These are phyloP conservation scores for Salicornia ramosissima DNA, from an alignment of 148 eudicot genomes.

Conservation along the genomic window DNA sequence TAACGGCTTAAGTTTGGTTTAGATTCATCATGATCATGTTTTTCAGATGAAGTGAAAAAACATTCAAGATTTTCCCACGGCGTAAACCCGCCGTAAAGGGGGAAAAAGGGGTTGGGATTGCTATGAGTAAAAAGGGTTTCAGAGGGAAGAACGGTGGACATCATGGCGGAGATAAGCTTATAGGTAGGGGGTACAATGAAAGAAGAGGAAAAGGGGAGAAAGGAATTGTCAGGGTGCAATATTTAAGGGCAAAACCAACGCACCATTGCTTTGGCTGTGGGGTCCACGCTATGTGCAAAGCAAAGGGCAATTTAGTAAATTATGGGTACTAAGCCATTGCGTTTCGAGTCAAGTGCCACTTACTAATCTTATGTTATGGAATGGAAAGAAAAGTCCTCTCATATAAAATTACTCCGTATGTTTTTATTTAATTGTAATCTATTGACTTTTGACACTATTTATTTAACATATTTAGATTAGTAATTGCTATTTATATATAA, in stretches of 20 bases:
- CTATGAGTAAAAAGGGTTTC: conserved; percentile 24
- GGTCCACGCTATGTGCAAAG: conserved; percentile 23
- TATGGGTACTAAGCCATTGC: conserved; percentile 5
- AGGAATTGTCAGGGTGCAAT: conserved; percentile 38
- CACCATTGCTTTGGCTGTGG: conserved; percentile 15
- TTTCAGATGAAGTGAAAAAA: conserved; percentile 11
- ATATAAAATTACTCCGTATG: too few relatives aligned
- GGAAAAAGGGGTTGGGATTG: conserved; percentile 14
- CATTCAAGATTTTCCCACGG: conserved; percentile 43
- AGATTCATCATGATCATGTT: background rate
- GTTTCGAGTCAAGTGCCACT: conserved; percentile 39
- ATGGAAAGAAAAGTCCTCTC: too few relatives aligned
- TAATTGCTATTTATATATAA: too few relatives aligned
- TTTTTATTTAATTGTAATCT: too few relatives aligned
- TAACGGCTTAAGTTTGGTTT: conserved; percentile 7
- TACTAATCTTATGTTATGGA: conserved; percentile 15
- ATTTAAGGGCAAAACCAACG: conserved; percentile 30
- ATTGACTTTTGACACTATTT: too few relatives aligned
- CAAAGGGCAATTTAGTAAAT: conserved; percentile 27
- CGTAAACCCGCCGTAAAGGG: conserved; percentile 26
- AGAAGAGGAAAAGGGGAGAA: conserved; percentile 61
- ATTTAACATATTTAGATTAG: too few relatives aligned
- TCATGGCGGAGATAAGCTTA: conserved; percentile 40
- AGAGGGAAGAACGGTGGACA: conserved; percentile 38
- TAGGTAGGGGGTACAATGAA: conserved; percentile 32